phyloP scores from a whole-genome alignment of 2,329 filamentous ascomycete genomes.

The Fusarium sp. region DNA sequence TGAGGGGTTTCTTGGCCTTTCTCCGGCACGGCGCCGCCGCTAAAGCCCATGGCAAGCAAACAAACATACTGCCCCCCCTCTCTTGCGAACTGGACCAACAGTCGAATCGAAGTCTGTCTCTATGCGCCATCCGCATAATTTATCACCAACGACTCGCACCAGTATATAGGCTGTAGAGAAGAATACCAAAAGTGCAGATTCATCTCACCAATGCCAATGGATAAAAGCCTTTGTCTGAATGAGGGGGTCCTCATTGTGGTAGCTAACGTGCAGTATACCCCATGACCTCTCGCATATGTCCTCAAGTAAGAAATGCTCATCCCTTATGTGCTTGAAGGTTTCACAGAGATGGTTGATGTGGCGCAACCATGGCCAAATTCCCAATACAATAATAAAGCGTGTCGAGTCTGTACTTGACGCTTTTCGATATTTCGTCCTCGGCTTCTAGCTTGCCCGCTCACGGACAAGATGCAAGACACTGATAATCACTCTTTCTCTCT shows the following conservation, averaged over 20 bases:
- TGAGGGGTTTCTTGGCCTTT: constrained; percentile 13
- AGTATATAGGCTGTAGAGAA: constrained; percentile 32
- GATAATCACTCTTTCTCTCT: constrained; percentile 51
- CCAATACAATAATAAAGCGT: constrained; percentile 39
- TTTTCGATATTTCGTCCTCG: constrained; percentile 1
- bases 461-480: constrained; percentile 45
- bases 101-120: constrained; percentile 38
- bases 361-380: constrained; percentile 28
- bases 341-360: constrained; percentile 37
- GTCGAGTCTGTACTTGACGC: constrained; percentile 17
- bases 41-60: constrained; percentile 33
- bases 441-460: background rate
- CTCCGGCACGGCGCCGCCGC: constrained; percentile 26
- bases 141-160: constrained; percentile 45
- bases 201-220: constrained; percentile 14
- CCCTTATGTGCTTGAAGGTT: constrained; percentile 35
- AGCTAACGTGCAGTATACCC: constrained; percentile 28
- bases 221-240: constrained; percentile 20
- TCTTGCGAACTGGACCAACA: constrained; percentile 32
- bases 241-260: constrained; percentile 31
- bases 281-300: constrained; percentile 38
- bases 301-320: constrained; percentile 19
- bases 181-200: constrained; percentile 24
- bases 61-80: constrained; percentile 29
- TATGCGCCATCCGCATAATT: constrained; percentile 39